Evolutionary conservation across 345 rosid species (phyloP).

Genomic region (Brassica juncea): DNA sequence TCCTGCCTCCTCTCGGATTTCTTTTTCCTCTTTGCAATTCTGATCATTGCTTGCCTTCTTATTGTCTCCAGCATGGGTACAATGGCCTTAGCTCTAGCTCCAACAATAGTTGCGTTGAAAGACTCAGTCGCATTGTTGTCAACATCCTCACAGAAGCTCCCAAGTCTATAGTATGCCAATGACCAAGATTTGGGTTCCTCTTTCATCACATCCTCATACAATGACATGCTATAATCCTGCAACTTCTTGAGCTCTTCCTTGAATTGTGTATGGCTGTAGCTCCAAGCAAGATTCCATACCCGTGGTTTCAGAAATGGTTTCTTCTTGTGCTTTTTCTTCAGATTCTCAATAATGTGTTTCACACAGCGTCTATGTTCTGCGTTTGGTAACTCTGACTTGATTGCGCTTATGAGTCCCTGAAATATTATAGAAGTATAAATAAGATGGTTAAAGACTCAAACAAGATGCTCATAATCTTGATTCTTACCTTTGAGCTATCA

Average conservation of each 20-base stretch:
- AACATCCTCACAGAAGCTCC: not conserved
- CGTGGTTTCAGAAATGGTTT: not conserved
- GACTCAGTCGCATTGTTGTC: not conserved
- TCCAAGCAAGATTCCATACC: not conserved
- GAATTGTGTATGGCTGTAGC: not conserved
- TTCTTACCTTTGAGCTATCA: not conserved
- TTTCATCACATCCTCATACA: not conserved
- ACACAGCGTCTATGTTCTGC: not conserved
- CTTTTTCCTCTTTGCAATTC: not conserved
- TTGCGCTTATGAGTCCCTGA: not conserved
- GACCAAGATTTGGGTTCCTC: not conserved
- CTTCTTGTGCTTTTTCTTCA: not conserved
- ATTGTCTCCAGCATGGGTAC: constrained; percentile 8
- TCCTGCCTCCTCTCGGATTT: not conserved
- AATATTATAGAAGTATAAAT: too few species aligned
- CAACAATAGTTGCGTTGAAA: not conserved
- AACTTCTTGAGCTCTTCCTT: not conserved
- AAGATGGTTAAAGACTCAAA: not conserved
- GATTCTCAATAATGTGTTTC: not conserved
- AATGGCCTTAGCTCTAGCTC: not conserved
- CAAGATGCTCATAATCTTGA: not conserved
- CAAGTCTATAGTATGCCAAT: not conserved
- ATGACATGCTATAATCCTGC: not conserved
- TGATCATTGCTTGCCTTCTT: not conserved
- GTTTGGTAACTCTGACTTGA: not conserved